Evolutionary conservation across 805 yeast species (phyloP).

Genomic region (Starmerella bombi): DNA sequence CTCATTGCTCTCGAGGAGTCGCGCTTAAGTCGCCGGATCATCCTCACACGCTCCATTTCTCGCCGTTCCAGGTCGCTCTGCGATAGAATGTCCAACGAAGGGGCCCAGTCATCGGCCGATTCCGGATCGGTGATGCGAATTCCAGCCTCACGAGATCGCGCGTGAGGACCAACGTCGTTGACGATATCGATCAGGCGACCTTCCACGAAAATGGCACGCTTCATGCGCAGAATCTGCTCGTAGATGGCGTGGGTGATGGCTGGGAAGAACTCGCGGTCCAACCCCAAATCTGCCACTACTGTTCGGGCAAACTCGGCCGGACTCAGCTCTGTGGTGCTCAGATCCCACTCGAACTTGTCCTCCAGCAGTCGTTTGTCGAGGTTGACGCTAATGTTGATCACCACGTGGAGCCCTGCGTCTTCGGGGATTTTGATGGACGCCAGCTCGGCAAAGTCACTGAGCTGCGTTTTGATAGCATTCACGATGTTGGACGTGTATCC

Average conservation of each 20-base stretch:
- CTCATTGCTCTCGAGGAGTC: conserved; percentile 68
- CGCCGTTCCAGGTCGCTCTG: conserved; percentile 91
- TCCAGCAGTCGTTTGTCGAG: conserved; percentile 73
- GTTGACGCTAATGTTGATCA: conserved; percentile 69
- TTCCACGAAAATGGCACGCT: conserved; percentile 62
- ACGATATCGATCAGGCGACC: conserved; percentile 40
- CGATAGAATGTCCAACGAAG: conserved; percentile 70
- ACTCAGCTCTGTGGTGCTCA: conserved; percentile 37
- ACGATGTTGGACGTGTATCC: conserved; percentile 49
- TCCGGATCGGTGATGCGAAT: conserved; percentile 61
- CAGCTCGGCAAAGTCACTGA: conserved; percentile 57
- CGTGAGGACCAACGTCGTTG: conserved; percentile 50
- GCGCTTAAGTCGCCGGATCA: conserved; percentile 79
- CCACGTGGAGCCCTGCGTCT: conserved; percentile 56
- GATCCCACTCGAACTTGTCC: conserved; percentile 92
- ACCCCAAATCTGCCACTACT: conserved; percentile 74
- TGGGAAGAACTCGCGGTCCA: conserved; percentile 72
- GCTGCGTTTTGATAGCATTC: conserved; percentile 61
- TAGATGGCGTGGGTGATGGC: conserved; percentile 81
- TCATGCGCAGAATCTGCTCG: conserved; percentile 62
- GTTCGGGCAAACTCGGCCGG: conserved; percentile 77
- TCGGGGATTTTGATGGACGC: conserved; percentile 54
- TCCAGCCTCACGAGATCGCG: conserved; percentile 38
- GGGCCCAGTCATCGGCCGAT: conserved; percentile 75
- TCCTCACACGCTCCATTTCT: conserved; percentile 89